phyloP scores from a whole-genome alignment of 2,329 filamentous ascomycete species.

The Cladosporium sp. region DNA sequence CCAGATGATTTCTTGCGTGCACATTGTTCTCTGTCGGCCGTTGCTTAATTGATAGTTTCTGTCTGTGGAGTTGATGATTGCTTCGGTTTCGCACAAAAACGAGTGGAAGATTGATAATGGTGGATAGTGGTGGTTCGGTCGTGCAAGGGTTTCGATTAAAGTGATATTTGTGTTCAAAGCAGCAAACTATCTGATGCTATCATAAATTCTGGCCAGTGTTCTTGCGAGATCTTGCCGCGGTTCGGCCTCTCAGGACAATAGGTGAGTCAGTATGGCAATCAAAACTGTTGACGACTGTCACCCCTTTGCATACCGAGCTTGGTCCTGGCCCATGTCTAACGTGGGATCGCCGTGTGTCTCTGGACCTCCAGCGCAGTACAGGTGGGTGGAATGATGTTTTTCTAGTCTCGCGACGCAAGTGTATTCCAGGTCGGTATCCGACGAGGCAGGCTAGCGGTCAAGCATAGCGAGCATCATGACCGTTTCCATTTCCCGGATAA shows the following conservation, averaged over 20 bases:
- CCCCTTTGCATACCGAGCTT: not conserved
- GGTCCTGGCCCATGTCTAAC: not conserved
- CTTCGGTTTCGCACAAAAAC: not conserved
- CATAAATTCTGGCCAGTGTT: not conserved
- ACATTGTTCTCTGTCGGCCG: conserved; percentile 23
- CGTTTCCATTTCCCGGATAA: not conserved
- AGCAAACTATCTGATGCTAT: conserved; percentile 3
- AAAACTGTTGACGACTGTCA: not conserved
- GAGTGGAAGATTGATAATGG: not conserved
- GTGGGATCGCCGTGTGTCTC: not conserved
- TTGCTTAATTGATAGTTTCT: not conserved
- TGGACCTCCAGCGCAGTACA: not conserved
- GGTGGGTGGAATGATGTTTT: not conserved
- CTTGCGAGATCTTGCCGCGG: not conserved
- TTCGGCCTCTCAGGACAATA: not conserved
- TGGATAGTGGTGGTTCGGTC: not conserved
- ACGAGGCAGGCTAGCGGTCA: not conserved
- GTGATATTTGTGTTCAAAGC: conserved; percentile 1
- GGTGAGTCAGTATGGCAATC: not conserved
- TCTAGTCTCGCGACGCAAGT: not conserved
- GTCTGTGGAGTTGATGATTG: not conserved
- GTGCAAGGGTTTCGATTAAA: not conserved
- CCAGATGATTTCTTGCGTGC: conserved; percentile 38
- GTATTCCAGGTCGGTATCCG: not conserved
- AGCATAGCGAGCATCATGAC: not conserved